These are phyloP conservation scores for Lentinula guzmanii DNA, from an alignment of 768 basidiomycete species.

Conservation along the genomic window DNA sequence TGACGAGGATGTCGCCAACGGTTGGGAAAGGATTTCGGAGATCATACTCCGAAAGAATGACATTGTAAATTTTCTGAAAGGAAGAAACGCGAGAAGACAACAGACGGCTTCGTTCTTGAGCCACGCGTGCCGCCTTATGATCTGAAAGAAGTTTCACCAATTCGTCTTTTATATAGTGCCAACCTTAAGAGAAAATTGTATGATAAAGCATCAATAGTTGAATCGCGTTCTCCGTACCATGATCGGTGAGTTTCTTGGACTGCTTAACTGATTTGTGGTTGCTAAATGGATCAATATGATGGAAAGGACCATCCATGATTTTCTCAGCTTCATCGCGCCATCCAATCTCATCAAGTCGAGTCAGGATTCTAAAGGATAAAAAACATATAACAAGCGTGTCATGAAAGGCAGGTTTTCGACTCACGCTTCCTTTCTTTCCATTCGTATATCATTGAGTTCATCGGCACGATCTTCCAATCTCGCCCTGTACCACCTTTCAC, in stretches of 20 bases:
- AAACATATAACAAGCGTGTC: too few relatives aligned
- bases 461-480: neutral
- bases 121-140: neutral
- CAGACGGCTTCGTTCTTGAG: neutral
- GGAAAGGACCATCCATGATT: neutral
- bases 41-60: neutral
- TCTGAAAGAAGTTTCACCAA: neutral
- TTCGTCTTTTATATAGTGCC: neutral
- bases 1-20: neutral
- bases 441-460: neutral
- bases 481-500: neutral
- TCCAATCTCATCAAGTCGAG: neutral
- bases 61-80: neutral
- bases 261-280: slow-evolving; percentile 3
- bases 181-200: neutral
- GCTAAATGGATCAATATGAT: neutral
- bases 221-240: neutral
- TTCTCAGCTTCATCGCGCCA: slow-evolving; percentile 1
- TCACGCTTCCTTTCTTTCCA: neutral
- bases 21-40: neutral
- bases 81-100: neutral
- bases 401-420: neutral
- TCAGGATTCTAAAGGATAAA: neutral
- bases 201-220: neutral
- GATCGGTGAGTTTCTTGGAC: neutral